Evolutionary conservation across 2,329 filamentous ascomycete species (phyloP).

Genomic region (Amphichorda felina): DNA sequence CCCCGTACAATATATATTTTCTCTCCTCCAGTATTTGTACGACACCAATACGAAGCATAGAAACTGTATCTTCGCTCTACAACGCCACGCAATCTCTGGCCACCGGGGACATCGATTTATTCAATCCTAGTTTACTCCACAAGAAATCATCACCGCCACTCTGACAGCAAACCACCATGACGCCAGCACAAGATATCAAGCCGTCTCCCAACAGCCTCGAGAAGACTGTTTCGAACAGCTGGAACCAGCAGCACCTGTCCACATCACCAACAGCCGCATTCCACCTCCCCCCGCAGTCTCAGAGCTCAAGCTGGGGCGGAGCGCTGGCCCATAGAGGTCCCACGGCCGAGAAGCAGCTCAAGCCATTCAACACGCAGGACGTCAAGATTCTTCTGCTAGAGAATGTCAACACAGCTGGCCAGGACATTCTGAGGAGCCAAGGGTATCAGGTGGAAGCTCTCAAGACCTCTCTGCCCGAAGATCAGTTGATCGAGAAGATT

Average conservation of each 20-base stretch:
- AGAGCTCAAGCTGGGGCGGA: constrained; percentile 48
- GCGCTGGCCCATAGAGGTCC: constrained; percentile 20
- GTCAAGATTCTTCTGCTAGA: constrained; percentile 94
- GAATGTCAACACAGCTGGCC: constrained; percentile 87
- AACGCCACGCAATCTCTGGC: no score
- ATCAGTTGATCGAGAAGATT: constrained; percentile 94
- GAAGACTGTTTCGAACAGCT: constrained; percentile 39
- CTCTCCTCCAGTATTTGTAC: not conserved
- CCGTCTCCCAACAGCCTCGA: constrained; percentile 13
- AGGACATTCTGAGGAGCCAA: constrained; percentile 69
- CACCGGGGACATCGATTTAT: no score
- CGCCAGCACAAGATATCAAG: constrained; percentile 35
- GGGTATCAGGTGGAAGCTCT: constrained; percentile 93
- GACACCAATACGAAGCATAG: not conserved
- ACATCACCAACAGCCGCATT: constrained; percentile 66
- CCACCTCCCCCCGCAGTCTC: constrained; percentile 49
- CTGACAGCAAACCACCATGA: constrained; percentile 17
- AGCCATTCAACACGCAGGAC: constrained; percentile 90
- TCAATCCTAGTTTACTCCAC: not conserved
- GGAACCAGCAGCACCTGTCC: constrained; percentile 46
- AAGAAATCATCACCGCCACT: no score
- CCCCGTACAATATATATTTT: no score
- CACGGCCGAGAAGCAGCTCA: constrained; percentile 52
- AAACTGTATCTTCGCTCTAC: no score
- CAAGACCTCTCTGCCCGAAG: constrained; percentile 83